A percentile compares a stretch with the other conserved stretches of the same genome.
Evolutionary conservation across 164 flowering plant species (phyloP).

Genomic region (Vitis cinerea): DNA sequence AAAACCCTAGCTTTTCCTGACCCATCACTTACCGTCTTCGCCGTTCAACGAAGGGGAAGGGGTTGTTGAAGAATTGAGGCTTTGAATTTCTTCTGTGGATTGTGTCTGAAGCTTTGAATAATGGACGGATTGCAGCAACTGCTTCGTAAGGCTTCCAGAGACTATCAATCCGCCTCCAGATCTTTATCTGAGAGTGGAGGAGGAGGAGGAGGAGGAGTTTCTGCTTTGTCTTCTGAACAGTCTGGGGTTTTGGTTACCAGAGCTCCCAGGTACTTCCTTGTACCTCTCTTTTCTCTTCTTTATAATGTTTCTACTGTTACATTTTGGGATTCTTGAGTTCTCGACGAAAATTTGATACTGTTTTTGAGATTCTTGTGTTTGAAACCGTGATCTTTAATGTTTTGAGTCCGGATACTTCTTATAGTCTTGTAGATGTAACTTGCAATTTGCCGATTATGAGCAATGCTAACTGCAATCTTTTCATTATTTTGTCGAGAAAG

Average conservation of each 20-base stretch:
- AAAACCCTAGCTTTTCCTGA: neutral
- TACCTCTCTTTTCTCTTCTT: neutral
- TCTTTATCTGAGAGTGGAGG: conserved; percentile 6
- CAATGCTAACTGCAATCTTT: too few relatives aligned
- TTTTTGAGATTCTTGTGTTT: too few relatives aligned
- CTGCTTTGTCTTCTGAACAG: conserved; percentile 29
- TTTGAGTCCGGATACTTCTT: too few relatives aligned
- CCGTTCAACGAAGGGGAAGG: neutral
- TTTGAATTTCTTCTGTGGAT: neutral
- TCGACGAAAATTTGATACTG: too few relatives aligned
- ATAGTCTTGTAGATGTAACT: too few relatives aligned
- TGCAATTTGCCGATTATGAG: too few relatives aligned
- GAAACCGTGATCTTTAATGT: too few relatives aligned
- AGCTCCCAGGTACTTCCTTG: conserved; percentile 29
- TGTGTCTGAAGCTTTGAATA: neutral
- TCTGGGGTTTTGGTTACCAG: conserved; percentile 29
- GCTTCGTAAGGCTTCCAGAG: conserved; percentile 11
- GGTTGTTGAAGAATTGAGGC: neutral
- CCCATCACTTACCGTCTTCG: neutral
- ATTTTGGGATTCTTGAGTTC: too few relatives aligned
- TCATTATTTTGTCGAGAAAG: too few relatives aligned
- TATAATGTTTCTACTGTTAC: neutral
- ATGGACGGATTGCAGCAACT: conserved; percentile 27
- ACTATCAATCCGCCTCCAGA: conserved; percentile 3
- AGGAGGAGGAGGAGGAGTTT: conserved; percentile 2